A percentile compares a stretch with the other conserved stretches of the same genome.
Evolutionary conservation across 192 early-diverging fungal species (phyloP).

Genomic region (Cladochytrium replicatum): DNA sequence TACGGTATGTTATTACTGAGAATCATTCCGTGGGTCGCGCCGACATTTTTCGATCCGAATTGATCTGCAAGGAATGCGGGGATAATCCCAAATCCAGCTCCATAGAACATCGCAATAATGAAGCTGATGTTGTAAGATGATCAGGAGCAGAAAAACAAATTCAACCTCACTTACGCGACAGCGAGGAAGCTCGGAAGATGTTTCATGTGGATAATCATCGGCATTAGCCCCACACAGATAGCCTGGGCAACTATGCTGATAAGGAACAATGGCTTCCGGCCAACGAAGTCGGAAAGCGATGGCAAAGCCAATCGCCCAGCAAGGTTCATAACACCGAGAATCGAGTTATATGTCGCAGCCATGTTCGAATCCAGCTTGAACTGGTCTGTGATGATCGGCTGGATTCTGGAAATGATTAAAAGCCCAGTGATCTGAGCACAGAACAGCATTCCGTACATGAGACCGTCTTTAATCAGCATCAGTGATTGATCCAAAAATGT

Average conservation of each 20-base stretch:
- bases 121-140: no score
- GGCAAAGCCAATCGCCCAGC: constrained; percentile 22
- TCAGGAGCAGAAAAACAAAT: no score
- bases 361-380: constrained; percentile 1
- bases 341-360: constrained; percentile 21
- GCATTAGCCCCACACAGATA: constrained; percentile 45
- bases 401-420: constrained; percentile 32
- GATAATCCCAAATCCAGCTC: constrained; percentile 58
- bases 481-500: no score
- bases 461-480: constrained; percentile 14
- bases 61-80: constrained; percentile 56
- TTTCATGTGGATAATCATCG: constrained; percentile 46
- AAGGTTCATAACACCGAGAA: constrained; percentile 23
- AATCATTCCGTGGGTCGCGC: constrained; percentile 50
- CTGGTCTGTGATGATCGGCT: constrained; percentile 23
- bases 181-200: no score
- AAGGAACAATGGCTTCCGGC: constrained; percentile 60
- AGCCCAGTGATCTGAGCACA: constrained; percentile 42
- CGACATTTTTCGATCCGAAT: constrained; percentile 57
- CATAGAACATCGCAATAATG: constrained; percentile 52
- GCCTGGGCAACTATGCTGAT: constrained; percentile 50
- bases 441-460: constrained; percentile 31
- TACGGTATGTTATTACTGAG: no score
- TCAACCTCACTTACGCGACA: no score
- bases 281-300: constrained; percentile 26